Evolutionary conservation across 179 eudicot species (phyloP), one percentile per base, ranked within the genome.

Genomic region (Nepenthes alata): DNA sequence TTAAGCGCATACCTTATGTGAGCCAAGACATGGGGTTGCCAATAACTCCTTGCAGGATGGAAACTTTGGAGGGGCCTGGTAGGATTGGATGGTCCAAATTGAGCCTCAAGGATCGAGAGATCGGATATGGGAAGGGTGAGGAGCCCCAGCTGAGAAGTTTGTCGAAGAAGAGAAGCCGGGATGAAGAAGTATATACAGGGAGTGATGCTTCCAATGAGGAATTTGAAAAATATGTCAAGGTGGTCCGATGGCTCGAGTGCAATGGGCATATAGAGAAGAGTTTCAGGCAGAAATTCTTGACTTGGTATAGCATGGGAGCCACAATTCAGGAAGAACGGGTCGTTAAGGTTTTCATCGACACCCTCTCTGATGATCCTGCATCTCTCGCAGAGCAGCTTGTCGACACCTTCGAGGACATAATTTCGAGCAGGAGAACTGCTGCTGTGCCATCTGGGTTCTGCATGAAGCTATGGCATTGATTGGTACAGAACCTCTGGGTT

Each of bases 301-400:
- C 98, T 8, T 93, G 97, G 98, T 89, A 86, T 61, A 77, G 93
- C 73, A 68, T 89, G 69, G 85, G 88, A 62, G 98, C 98, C 52
- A 83, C 83, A 10, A 74, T 86, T 14, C 85, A 80, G 50, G 95
- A 89, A 72, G 71, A 70, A 13, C 83, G 86, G 52, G 77, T 87
- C 11, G 97, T 87, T 13, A 90, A 82, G 80, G 95, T 76, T 2
- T 89, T 89, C 53, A 77, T 93, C 0, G 89, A 89, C 67, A 77
- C 88, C 2, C 71, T 93, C 2, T 73, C 79, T 14, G 90, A 85
- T n/a, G 97, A 93, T 66, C 90, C 95, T 1, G 75, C 67, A 11
- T 81, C 79, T 0, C 89, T 93, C 12, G 82, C 98, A 1, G 97
- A 85, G 60, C 97, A 93, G 77, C 84, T 89, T 45, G 66, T 83